These are phyloP conservation scores for Cadophora sp. DNA, from an alignment of 2,329 filamentous ascomycete genomes.

Conservation along the genomic window DNA sequence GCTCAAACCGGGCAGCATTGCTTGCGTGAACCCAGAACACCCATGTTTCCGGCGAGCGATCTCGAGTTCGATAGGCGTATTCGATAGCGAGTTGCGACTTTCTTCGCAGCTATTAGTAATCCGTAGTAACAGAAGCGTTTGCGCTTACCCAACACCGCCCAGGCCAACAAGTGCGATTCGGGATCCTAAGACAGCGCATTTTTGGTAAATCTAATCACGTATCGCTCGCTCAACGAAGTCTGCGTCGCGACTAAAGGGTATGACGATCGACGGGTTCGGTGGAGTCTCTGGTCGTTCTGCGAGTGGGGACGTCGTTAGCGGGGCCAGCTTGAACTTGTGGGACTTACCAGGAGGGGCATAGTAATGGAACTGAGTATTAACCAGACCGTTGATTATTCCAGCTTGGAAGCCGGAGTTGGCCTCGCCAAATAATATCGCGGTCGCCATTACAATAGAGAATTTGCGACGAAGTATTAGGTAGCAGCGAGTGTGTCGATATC, in stretches of 20 bases:
- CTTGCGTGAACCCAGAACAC: slow-evolving; percentile 50
- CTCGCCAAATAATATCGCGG: slow-evolving; percentile 32
- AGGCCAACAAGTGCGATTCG: slow-evolving; percentile 36
- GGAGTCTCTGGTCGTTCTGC: slow-evolving; percentile 36
- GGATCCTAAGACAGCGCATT: slow-evolving; percentile 35
- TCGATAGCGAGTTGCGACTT: slow-evolving; percentile 49
- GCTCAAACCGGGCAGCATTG: slow-evolving; percentile 46
- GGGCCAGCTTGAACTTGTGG: slow-evolving; percentile 33
- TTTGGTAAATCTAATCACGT: slow-evolving; percentile 42
- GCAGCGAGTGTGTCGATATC: slow-evolving; percentile 29
- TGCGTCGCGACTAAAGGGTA: slow-evolving; percentile 37
- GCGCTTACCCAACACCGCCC: slow-evolving; percentile 36
- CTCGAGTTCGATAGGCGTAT: slow-evolving; percentile 45
- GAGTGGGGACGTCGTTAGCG: slow-evolving; percentile 32
- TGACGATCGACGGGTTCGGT: slow-evolving; percentile 34
- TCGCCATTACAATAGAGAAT: slow-evolving; percentile 33
- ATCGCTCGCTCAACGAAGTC: slow-evolving; percentile 34
- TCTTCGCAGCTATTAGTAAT: slow-evolving; percentile 36
- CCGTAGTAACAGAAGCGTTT: slow-evolving; percentile 20
- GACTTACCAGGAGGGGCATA: slow-evolving; percentile 37
- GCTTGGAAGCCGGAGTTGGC: slow-evolving; percentile 35
- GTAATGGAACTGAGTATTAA: slow-evolving; percentile 34
- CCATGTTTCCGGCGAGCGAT: slow-evolving; percentile 41
- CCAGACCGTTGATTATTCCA: slow-evolving; percentile 34
- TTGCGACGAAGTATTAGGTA: slow-evolving; percentile 28